phyloP scores from a whole-genome alignment of 805 yeast species.

The Candida tallmaniae region DNA sequence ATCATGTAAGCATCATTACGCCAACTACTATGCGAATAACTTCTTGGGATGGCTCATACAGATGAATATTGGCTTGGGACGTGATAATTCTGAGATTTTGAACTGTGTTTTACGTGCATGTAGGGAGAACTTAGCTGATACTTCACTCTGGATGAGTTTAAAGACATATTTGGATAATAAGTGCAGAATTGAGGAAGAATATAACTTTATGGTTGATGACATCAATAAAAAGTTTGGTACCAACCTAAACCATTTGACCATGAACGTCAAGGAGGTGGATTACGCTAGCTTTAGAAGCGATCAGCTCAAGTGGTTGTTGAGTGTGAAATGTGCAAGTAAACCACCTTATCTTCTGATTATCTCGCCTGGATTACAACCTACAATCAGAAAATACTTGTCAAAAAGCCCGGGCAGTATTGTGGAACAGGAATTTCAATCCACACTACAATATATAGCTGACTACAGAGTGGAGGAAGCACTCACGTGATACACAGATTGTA shows the following conservation, averaged over 20 bases:
- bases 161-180: not conserved
- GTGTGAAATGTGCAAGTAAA: slow-evolving; percentile 9
- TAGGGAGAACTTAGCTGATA: slow-evolving; percentile 15
- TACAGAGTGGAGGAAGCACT: too few relatives aligned
- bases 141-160: slow-evolving; percentile 21
- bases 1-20: slow-evolving; percentile 32
- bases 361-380: too few relatives aligned
- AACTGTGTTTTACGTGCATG: slow-evolving; percentile 10
- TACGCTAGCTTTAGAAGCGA: not conserved
- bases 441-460: too few relatives aligned
- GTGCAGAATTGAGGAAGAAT: slow-evolving; percentile 7
- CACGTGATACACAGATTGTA: too few relatives aligned
- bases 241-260: not conserved
- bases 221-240: slow-evolving; percentile 3
- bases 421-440: too few relatives aligned
- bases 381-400: too few relatives aligned
- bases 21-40: slow-evolving; percentile 36
- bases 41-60: slow-evolving; percentile 27
- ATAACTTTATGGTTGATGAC: slow-evolving; percentile 4
- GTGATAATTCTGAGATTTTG: not conserved
- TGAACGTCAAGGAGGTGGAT: not conserved
- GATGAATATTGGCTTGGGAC: slow-evolving; percentile 6
- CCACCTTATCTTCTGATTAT: slow-evolving; percentile 12
- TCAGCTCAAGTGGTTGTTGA: slow-evolving; percentile 10
- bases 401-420: too few relatives aligned